Evolutionary conservation across 306 rosid species (phyloP), one percentile per base, ranked within the genome.

Genomic region (Citrullus amarus): DNA sequence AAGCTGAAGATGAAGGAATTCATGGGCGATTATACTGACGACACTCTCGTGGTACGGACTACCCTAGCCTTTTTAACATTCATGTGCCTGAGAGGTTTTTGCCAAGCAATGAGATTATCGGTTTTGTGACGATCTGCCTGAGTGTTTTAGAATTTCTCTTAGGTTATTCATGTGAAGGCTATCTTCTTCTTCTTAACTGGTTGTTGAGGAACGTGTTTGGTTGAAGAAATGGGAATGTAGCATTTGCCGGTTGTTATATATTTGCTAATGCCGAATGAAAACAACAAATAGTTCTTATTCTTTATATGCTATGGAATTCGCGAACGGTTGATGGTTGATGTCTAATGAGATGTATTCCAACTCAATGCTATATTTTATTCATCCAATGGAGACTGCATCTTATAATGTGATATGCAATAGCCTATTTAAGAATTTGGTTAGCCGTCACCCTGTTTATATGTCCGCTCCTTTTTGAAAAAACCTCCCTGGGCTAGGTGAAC

Each of bases 1-100:
- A 88, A 54, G 79, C 96, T 90, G 74, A 96, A 96, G 85, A 95
- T 96, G 18, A 91, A 90, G 91, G 98, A 96, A 82, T 90, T 88
- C 77, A 96, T 91, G 93, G 98, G 98, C 39, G 99, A 95, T 80
- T 96, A 92, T 85, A 88, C 98, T 13, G 98, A 96, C 62, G 98
- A 96, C 82, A 87, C 91, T 83, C 98, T 96, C 50, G 99, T 92
- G 93, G 99, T 96, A 96, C 79, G 91, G 72, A 14, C 28, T 78
- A 38, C 44, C 44, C 43, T 78, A 50, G 46, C 13, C 12, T 39
- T 67, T 25, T 39, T 61, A 58, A 46, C 62, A 25, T 22, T 12
- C 80, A 14, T 16, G 60, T 72, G 43, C 43, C 58, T 48, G 59
- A 43, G 39, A 17, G 56, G 15, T 25, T 72, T 72, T 28, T 72